Evolutionary conservation across 345 rosid species (phyloP).

Genomic region (Melastoma malabathricum): DNA sequence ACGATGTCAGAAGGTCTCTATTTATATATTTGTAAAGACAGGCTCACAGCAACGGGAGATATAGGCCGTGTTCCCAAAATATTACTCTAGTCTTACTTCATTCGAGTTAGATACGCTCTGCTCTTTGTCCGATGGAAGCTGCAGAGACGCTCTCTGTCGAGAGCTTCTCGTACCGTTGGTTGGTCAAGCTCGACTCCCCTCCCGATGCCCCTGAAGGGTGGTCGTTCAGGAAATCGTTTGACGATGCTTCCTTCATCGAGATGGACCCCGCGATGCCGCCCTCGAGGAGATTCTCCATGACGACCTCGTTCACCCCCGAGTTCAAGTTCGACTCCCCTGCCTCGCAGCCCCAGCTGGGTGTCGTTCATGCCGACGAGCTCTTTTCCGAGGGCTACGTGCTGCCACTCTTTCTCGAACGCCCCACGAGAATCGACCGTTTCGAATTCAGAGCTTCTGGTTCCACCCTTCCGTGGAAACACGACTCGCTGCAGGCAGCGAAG

Average conservation of each 20-base stretch:
- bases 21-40: too few relatives aligned
- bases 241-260: slow-evolving; percentile 84
- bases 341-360: slow-evolving; percentile 24
- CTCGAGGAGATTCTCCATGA: slow-evolving; percentile 69
- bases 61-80: too few relatives aligned
- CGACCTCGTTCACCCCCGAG: slow-evolving; percentile 30
- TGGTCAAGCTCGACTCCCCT: slow-evolving; percentile 61
- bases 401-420: slow-evolving; percentile 31
- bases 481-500: slow-evolving; percentile 17
- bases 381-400: slow-evolving; percentile 68
- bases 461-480: slow-evolving; percentile 7
- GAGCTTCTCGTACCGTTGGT: slow-evolving; percentile 90
- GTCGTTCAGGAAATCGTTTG: slow-evolving; percentile 39
- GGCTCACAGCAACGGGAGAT: too few relatives aligned
- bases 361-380: slow-evolving; percentile 82
- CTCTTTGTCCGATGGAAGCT: slow-evolving; percentile 24
- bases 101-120: not conserved
- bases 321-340: slow-evolving; percentile 73
- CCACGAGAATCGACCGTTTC: slow-evolving; percentile 17
- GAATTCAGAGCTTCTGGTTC: slow-evolving; percentile 17
- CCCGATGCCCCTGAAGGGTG: slow-evolving; percentile 24
- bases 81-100: not conserved
- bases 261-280: slow-evolving; percentile 97
- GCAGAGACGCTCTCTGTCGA: slow-evolving; percentile 65
- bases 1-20: too few relatives aligned